A percentile compares a stretch with the other conserved stretches of the same genome.
These are phyloP conservation scores for Sporopachydermia cereana DNA, from an alignment of 1,139 yeast species.

Conservation along the genomic window DNA sequence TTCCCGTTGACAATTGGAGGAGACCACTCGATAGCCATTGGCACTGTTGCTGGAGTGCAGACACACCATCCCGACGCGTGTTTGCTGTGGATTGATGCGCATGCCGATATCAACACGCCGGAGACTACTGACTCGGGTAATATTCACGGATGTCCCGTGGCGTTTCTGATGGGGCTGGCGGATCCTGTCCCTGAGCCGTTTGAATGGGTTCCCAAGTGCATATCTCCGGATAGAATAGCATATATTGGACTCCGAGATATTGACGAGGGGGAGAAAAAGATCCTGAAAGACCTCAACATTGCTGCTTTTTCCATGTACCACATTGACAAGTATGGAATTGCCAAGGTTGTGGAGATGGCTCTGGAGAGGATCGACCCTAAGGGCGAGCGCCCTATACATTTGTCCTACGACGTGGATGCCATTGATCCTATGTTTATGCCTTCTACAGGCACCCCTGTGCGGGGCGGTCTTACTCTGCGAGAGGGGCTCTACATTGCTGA, in stretches of 20 bases:
- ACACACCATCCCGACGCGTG: slow-evolving; percentile 78
- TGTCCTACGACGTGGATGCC: slow-evolving; percentile 94
- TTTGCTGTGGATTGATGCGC: slow-evolving; percentile 94
- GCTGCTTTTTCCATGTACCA: slow-evolving; percentile 94
- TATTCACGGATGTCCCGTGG: slow-evolving; percentile 92
- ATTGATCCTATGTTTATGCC: slow-evolving; percentile 91
- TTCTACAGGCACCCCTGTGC: slow-evolving; percentile 95
- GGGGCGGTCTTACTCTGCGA: slow-evolving; percentile 90
- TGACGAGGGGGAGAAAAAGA: slow-evolving; percentile 72
- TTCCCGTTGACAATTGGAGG: slow-evolving; percentile 89
- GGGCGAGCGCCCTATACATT: slow-evolving; percentile 66
- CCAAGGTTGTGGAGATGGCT: slow-evolving; percentile 88
- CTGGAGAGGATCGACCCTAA: slow-evolving; percentile 66
- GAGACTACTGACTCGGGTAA: slow-evolving; percentile 78
- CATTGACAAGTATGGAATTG: slow-evolving; percentile 88
- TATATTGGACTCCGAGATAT: slow-evolving; percentile 94
- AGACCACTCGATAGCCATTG: slow-evolving; percentile 93
- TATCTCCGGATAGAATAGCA: slow-evolving; percentile 64
- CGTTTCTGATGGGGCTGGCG: slow-evolving; percentile 64
- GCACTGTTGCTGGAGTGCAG: slow-evolving; percentile 79
- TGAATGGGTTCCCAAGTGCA: slow-evolving; percentile 72
- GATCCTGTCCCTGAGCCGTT: slow-evolving; percentile 26
- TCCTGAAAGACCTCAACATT: slow-evolving; percentile 58
- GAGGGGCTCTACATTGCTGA: slow-evolving; percentile 69
- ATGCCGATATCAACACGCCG: slow-evolving; percentile 95